Conservation (phyloP, 2,329 filamentous ascomycete genomes). For the Lasiodiplodia theobromae region DNA sequence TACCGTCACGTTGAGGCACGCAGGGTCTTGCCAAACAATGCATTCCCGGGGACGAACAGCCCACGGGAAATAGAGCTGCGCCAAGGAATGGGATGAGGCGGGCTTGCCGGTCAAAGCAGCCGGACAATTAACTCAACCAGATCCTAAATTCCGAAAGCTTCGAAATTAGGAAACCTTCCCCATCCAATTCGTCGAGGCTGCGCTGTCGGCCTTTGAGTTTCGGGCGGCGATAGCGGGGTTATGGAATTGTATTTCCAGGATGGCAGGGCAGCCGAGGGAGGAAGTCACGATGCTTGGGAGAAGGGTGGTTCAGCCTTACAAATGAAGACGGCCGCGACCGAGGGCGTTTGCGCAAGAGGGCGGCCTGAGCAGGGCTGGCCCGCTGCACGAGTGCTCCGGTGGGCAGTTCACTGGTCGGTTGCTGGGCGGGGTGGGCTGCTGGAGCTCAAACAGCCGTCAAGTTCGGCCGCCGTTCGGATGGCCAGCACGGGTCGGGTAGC, state of each 20-base stretch:
- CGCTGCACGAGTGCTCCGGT: conserved; percentile 21
- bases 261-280: background rate
- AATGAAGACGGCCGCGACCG: conserved; percentile 15
- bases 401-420: conserved; percentile 15
- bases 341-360: background rate
- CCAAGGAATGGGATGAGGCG: background rate
- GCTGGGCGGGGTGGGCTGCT: conserved; percentile 7
- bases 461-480: conserved; percentile 26
- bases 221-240: conserved; percentile 24
- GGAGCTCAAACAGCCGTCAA: conserved; percentile 22
- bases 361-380: conserved; percentile 16
- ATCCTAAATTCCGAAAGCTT: background rate
- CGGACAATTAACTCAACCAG: background rate
- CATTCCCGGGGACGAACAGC: background rate
- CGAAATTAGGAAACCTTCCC: conserved; percentile 9
- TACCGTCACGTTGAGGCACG: background rate
- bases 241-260: conserved; percentile 20
- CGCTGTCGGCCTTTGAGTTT: conserved; percentile 1
- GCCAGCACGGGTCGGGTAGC: conserved; percentile 1
- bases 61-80: background rate
- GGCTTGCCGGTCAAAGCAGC: background rate
- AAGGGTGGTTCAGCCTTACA: conserved; percentile 6
- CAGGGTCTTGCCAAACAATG: background rate
- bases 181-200: background rate
- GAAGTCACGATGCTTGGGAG: background rate